Percentiles rank a stretch among this genome's conserved stretches.
Evolutionary conservation across 2,329 filamentous ascomycete genomes (phyloP).

Genomic region (Colletotrichum destructivum): DNA sequence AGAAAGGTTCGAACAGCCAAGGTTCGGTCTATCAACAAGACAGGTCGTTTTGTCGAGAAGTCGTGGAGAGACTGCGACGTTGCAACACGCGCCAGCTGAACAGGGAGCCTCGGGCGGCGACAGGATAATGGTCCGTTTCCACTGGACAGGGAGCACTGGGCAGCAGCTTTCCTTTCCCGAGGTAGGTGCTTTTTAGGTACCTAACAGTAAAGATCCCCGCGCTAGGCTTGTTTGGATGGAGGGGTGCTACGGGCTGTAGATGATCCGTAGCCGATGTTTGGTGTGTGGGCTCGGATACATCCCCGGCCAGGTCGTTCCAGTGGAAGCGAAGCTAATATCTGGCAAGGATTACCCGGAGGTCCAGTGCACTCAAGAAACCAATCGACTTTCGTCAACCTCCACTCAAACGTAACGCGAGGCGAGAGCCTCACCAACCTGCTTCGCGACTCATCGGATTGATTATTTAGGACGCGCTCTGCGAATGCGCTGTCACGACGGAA

Average conservation of each 20-base stretch:
- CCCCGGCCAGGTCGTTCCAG: constrained; percentile 21
- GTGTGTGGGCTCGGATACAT: constrained; percentile 18
- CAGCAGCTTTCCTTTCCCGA: constrained; percentile 17
- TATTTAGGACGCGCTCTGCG: background rate
- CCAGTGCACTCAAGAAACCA: constrained; percentile 1
- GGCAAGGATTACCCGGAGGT: constrained; percentile 39
- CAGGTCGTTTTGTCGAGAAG: constrained; percentile 6
- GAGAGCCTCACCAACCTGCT: constrained; percentile 33
- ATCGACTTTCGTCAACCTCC: constrained; percentile 28
- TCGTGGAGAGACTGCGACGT: constrained; percentile 27
- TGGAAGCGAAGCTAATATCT: constrained; percentile 17
- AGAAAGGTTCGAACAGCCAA: background rate
- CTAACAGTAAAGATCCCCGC: constrained; percentile 33
- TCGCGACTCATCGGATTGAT: constrained; percentile 12
- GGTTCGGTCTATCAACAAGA: constrained; percentile 3
- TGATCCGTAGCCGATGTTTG: constrained; percentile 33
- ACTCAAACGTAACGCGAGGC: constrained; percentile 38
- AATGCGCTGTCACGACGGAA: constrained; percentile 8
- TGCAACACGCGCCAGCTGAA: constrained; percentile 30
- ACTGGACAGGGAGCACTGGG: constrained; percentile 24
- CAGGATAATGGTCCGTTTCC: constrained; percentile 30
- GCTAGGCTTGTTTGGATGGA: constrained; percentile 41
- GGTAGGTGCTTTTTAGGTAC: too few species aligned
- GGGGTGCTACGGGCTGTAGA: constrained; percentile 36
- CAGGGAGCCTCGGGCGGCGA: constrained; percentile 37